A percentile compares a stretch with the other conserved stretches of the same genome.
Conservation (phyloP, 176 grass and related monocot species). For the Stipa capillata region DNA sequence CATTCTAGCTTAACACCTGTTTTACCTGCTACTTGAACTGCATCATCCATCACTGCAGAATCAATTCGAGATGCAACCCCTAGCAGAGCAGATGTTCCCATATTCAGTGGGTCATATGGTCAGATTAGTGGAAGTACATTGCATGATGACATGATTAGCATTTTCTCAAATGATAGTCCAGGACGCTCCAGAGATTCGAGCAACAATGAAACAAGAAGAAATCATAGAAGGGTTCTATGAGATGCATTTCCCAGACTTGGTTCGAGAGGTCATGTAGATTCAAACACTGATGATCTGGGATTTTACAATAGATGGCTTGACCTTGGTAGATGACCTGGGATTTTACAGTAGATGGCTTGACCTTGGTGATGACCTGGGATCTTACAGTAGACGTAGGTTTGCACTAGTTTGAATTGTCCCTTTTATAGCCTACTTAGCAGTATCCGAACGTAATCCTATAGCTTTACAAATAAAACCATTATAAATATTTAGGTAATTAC, state of each 20-base stretch:
- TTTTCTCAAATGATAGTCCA: constrained; percentile 36
- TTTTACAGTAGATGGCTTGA: too few species aligned
- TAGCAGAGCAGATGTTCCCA: constrained; percentile 23
- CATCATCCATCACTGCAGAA: constrained; percentile 23
- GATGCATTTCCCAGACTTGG: constrained; percentile 63
- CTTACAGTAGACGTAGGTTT: constrained; percentile 40
- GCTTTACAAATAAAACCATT: too few species aligned
- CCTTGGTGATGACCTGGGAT: constrained; percentile 44
- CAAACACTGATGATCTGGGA: constrained; percentile 37
- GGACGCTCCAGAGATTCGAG: constrained; percentile 18
- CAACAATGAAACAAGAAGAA: constrained; percentile 30
- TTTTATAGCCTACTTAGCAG: background rate
- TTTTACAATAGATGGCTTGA: constrained; percentile 68
- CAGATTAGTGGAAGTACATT: constrained; percentile 41
- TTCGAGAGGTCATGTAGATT: constrained; percentile 49
- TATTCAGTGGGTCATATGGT: constrained; percentile 27
- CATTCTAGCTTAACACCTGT: constrained; percentile 20
- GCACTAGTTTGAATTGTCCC: background rate
- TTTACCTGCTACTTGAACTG: constrained; percentile 25
- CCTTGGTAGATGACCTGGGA: too few species aligned
- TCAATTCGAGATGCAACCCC: constrained; percentile 12
- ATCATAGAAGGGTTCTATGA: constrained; percentile 66
- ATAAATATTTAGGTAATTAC: too few species aligned
- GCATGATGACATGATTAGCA: constrained; percentile 58
- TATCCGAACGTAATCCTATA: background rate